Evolutionary conservation across 129 eudicot species (phyloP).

Genomic region (Lactuca saligna): DNA sequence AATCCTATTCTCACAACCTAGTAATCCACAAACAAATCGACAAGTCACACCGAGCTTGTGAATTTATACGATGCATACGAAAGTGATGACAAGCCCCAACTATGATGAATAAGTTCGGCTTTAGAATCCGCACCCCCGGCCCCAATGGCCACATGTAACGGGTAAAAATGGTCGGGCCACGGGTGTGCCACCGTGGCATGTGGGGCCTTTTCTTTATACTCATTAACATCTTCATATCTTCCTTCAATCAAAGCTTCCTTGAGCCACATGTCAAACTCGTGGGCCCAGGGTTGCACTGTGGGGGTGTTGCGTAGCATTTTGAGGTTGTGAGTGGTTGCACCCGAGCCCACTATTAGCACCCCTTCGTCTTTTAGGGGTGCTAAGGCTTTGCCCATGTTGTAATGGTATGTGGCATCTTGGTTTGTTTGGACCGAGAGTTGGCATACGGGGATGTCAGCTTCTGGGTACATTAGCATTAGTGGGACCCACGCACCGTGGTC

Average conservation of each 20-base stretch:
- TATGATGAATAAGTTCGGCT: slow-evolving; percentile 73
- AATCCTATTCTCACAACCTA: slow-evolving; percentile 9
- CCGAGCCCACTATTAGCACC: slow-evolving; percentile 82
- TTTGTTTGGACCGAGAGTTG: slow-evolving; percentile 78
- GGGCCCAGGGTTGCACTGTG: slow-evolving; percentile 67
- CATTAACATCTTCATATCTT: slow-evolving; percentile 78
- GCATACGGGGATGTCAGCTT: slow-evolving; percentile 82
- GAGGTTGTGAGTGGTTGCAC: slow-evolving; percentile 77
- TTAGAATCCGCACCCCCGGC: slow-evolving; percentile 68
- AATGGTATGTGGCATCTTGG: slow-evolving; percentile 63
- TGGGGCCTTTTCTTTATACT: slow-evolving; percentile 67
- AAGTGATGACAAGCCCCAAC: slow-evolving; percentile 57
- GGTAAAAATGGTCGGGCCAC: slow-evolving; percentile 77
- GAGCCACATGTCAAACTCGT: slow-evolving; percentile 76
- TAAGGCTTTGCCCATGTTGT: slow-evolving; percentile 74
- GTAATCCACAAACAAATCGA: slow-evolving; percentile 9
- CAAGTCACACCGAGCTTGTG: not conserved
- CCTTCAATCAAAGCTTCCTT: slow-evolving; percentile 61
- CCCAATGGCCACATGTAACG: slow-evolving; percentile 85
- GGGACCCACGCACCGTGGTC: slow-evolving; percentile 99
- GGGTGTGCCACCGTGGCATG: slow-evolving; percentile 76
- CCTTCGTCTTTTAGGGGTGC: slow-evolving; percentile 82
- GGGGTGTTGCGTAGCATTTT: slow-evolving; percentile 30
- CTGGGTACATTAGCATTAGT: slow-evolving; percentile 94
- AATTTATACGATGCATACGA: slow-evolving; percentile 84